phyloP scores from a whole-genome alignment of 2,329 filamentous ascomycete species.

The Hirsutella minnesotensis region DNA sequence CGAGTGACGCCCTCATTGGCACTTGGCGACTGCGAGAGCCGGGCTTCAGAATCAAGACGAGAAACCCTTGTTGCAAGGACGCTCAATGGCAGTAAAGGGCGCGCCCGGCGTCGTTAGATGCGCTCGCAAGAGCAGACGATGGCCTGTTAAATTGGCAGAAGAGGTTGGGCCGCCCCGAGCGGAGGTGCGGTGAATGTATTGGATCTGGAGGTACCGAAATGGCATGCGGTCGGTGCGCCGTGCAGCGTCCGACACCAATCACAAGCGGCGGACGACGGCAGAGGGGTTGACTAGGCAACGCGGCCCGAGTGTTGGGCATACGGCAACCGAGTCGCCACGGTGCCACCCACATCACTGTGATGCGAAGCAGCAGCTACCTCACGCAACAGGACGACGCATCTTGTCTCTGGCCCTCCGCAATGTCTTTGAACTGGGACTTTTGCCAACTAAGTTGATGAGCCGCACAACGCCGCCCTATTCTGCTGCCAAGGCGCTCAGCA shows the following conservation, averaged over 20 bases:
- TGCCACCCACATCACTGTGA: neutral
- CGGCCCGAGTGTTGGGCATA: neutral
- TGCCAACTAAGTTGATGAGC: no score
- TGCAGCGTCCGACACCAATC: slow-evolving; percentile 7
- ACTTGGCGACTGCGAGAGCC: neutral
- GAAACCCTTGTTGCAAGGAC: neutral
- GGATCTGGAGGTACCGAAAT: slow-evolving; percentile 2
- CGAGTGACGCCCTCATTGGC: slow-evolving; percentile 19
- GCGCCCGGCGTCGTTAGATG: neutral
- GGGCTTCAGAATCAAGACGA: neutral
- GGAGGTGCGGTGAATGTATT: neutral
- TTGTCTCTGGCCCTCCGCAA: no score
- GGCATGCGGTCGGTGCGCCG: neutral
- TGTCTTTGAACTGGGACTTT: no score
- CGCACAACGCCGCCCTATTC: neutral
- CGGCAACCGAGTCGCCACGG: no score
- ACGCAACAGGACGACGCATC: no score
- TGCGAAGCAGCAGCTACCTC: neutral
- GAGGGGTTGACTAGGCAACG: slow-evolving; percentile 14
- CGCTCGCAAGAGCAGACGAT: neutral
- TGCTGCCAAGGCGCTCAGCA: neutral
- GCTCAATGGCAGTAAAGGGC: neutral
- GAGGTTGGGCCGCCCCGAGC: neutral
- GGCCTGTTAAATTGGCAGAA: neutral
- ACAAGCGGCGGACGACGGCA: slow-evolving; percentile 1